Evolutionary conservation across 202 grass and related monocot genomes (phyloP).

Genomic region (Cymbopogon flexuosus): DNA sequence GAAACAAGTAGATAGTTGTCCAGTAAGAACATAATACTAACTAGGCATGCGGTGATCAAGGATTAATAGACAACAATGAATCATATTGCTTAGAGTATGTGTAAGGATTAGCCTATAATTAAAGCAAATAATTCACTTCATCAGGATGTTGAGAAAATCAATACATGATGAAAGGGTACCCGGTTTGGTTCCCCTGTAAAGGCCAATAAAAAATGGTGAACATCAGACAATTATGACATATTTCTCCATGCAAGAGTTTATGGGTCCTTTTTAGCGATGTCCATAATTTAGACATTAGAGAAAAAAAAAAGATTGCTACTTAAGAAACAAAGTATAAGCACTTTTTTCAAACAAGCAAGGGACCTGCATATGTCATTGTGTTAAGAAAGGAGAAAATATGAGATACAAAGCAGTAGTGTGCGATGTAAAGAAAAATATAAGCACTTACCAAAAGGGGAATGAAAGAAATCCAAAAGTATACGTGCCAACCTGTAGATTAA

Average conservation of each 20-base stretch:
- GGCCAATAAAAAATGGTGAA: slow-evolving; percentile 4
- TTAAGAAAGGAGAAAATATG: neutral
- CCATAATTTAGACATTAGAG: slow-evolving; percentile 8
- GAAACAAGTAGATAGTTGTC: slow-evolving; percentile 18
- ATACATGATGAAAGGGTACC: neutral
- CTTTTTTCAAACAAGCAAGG: neutral
- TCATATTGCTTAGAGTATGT: too few relatives aligned
- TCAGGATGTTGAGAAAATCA: neutral
- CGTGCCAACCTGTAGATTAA: too few relatives aligned
- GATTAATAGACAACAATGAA: too few relatives aligned
- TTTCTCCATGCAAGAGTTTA: neutral
- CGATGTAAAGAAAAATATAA: neutral
- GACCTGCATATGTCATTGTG: neutral
- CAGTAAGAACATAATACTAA: neutral
- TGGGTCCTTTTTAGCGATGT: neutral
- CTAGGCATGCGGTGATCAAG: too few relatives aligned
- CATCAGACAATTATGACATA: neutral
- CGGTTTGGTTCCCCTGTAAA: neutral
- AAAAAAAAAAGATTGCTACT: neutral
- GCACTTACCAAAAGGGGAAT: neutral
- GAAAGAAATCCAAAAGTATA: too few relatives aligned
- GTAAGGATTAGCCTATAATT: neutral
- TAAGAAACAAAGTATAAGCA: neutral
- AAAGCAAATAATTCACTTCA: neutral
- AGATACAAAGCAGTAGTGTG: neutral